Evolutionary conservation across 2,329 filamentous ascomycete genomes (phyloP).

Genomic region (Epichloe hybrida): DNA sequence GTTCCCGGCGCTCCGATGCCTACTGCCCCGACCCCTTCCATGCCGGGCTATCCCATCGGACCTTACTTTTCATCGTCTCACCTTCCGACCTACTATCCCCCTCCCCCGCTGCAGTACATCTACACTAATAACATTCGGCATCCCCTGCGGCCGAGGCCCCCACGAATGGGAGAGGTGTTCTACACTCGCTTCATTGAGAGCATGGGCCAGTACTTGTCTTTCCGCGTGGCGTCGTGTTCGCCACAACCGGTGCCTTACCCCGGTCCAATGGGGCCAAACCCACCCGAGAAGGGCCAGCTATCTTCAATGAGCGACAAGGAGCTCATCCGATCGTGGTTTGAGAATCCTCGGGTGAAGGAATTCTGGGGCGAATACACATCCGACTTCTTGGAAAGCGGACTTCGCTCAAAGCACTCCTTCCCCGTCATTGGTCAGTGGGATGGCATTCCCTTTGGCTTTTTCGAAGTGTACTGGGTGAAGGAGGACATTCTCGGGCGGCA

Average conservation of each 20-base stretch:
- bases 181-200: conserved; percentile 81
- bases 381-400: conserved; percentile 51
- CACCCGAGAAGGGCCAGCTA: conserved; percentile 27
- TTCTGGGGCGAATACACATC: conserved; percentile 65
- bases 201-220: conserved; percentile 71
- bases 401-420: conserved; percentile 64
- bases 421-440: conserved; percentile 91
- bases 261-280: conserved; percentile 38
- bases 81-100: conserved; percentile 82
- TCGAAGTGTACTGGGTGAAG: conserved; percentile 97
- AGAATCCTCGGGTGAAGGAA: conserved; percentile 65
- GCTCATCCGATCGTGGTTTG: conserved; percentile 78
- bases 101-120: conserved; percentile 64
- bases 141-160: conserved; percentile 75
- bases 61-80: conserved; percentile 76
- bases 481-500: conserved; percentile 68
- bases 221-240: conserved; percentile 67
- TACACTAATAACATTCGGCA: conserved; percentile 70
- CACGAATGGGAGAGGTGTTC: conserved; percentile 79
- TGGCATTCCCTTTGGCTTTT: conserved; percentile 88
- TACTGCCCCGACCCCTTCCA: conserved; percentile 14
- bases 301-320: conserved; percentile 34
- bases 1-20: conserved; percentile 26
- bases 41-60: conserved; percentile 35
- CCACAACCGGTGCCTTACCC: conserved; percentile 48